Conservation (phyloP, 2,329 filamentous ascomycete species). For the Camptophora hylomeconis region DNA sequence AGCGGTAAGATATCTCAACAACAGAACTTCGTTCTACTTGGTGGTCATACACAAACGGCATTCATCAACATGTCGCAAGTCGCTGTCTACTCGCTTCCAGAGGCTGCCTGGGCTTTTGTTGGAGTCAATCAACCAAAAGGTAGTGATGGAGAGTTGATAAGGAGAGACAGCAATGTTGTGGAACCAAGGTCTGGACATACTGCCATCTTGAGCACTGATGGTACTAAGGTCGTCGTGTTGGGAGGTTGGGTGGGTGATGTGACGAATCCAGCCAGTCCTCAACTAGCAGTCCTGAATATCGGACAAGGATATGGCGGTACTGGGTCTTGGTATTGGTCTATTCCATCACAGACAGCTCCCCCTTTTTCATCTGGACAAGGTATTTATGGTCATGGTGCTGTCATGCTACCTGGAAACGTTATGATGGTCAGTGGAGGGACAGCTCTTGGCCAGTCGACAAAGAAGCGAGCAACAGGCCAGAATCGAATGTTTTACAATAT, state of each 20-base stretch:
- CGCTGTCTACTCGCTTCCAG: slow-evolving; percentile 74
- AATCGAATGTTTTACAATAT: slow-evolving; percentile 44
- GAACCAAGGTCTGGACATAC: slow-evolving; percentile 85
- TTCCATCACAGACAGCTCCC: slow-evolving; percentile 25
- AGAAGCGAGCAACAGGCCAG: slow-evolving; percentile 24
- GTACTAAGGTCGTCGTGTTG: slow-evolving; percentile 60
- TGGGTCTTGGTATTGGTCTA: slow-evolving; percentile 31
- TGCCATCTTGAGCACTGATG: slow-evolving; percentile 66
- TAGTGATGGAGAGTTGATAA: slow-evolving; percentile 37
- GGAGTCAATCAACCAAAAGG: slow-evolving; percentile 39
- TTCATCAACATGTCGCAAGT: slow-evolving; percentile 93
- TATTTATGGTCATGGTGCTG: slow-evolving; percentile 48
- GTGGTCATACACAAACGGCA: slow-evolving; percentile 68
- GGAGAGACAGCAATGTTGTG: slow-evolving; percentile 31
- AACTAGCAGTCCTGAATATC: slow-evolving; percentile 64
- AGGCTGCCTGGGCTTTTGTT: slow-evolving; percentile 76
- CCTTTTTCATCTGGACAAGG: slow-evolving; percentile 33
- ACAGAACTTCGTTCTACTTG: slow-evolving; percentile 66
- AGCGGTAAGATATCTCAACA: slow-evolving; percentile 54
- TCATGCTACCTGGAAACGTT: slow-evolving; percentile 47
- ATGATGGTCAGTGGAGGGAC: slow-evolving; percentile 49
- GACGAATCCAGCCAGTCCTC: slow-evolving; percentile 62
- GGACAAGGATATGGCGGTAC: slow-evolving; percentile 55
- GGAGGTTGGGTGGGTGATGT: slow-evolving; percentile 90
- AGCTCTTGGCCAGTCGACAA: slow-evolving; percentile 21